Conservation (phyloP, 495 filamentous ascomycete species). For the Aspergillus leporis region DNA sequence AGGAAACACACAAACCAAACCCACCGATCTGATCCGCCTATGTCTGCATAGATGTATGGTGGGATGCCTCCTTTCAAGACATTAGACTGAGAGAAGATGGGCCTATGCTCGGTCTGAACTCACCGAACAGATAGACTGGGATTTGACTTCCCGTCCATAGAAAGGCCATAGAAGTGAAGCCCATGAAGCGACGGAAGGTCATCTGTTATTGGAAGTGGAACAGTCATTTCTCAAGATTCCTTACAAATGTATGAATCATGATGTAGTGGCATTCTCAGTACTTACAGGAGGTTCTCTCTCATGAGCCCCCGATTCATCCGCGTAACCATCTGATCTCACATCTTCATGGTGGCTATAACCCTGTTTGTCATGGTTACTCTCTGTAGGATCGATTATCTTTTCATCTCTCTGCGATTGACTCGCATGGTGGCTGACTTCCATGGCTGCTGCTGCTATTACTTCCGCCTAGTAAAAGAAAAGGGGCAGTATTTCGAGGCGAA, state of each 20-base stretch:
- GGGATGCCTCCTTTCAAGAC: constrained; percentile 52
- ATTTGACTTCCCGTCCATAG: constrained; percentile 68
- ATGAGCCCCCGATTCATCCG: constrained; percentile 24
- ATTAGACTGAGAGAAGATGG: not conserved
- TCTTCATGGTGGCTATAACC: constrained; percentile 31
- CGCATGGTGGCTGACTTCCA: constrained; percentile 15
- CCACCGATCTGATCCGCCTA: constrained; percentile 67
- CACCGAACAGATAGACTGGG: constrained; percentile 62
- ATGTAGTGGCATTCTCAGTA: not conserved
- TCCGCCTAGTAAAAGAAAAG: not conserved
- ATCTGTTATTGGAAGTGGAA: constrained; percentile 37
- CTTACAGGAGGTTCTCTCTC: constrained; percentile 17
- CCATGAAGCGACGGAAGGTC: constrained; percentile 57
- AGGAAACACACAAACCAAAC: constrained; percentile 62
- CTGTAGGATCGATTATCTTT: constrained; percentile 23
- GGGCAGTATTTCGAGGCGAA: not conserved
- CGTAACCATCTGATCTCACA: constrained; percentile 17
- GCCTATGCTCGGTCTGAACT: not conserved
- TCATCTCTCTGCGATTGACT: constrained; percentile 25
- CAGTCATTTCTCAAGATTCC: constrained; percentile 3
- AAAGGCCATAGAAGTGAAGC: constrained; percentile 64
- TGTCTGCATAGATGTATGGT: constrained; percentile 63
- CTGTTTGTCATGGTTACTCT: constrained; percentile 19
- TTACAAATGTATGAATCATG: constrained; percentile 17
- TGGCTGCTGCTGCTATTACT: not conserved